Base-by-base conservation (phyloP, 169 alveolate species). In the Eimeria falciformis region DNA sequence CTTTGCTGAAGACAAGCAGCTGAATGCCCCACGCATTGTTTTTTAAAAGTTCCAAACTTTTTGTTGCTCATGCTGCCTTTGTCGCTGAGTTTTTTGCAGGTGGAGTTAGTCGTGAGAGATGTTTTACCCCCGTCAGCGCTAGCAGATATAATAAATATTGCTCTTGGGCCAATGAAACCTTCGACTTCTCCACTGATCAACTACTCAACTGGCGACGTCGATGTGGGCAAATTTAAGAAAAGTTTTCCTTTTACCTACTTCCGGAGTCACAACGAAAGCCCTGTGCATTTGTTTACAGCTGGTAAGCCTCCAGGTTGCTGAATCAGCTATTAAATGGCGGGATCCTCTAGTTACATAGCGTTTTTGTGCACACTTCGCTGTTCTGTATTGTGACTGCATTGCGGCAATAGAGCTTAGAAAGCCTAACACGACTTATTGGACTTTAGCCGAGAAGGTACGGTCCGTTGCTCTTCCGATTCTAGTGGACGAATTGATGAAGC, bases 151-250 rank as follows among this genome's bases (percentile, higher is more conserved):
- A 81, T 81, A 5, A 75, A 81, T 66, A 56, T 25, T 25, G 89
- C 89, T 27, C 89, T 81, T 23, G 75, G 50, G 89, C 89, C 89
- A 53, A 18, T 53, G 37, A 75, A 27, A 75, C 89, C 89, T 33
- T 53, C 89, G 6, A 75, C 56, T 17, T 11, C 12, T 29, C 89
- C 50, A 25, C 89, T 81, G 25, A 81, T 81, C 40, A 25, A 55
- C 23, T 81, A 53, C 37, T 81, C 89, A 33, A 81, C 89, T 56
- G 89, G 33, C 21, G 21, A 18, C 37, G 55, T 81, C 53, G 47
- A 65, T 65, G 27, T 81, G 33, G 89, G 33, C 53, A 55, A 56
- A 43, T 81, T 81, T 21, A 81, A 81, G 89, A 25, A 33, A 55
- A 29, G 55, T 0, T 66, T 43, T 14, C 77, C 89, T 11, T 81